phyloP scores from a whole-genome alignment of 2,329 filamentous ascomycete genomes.

The Sphaerulina musiva region DNA sequence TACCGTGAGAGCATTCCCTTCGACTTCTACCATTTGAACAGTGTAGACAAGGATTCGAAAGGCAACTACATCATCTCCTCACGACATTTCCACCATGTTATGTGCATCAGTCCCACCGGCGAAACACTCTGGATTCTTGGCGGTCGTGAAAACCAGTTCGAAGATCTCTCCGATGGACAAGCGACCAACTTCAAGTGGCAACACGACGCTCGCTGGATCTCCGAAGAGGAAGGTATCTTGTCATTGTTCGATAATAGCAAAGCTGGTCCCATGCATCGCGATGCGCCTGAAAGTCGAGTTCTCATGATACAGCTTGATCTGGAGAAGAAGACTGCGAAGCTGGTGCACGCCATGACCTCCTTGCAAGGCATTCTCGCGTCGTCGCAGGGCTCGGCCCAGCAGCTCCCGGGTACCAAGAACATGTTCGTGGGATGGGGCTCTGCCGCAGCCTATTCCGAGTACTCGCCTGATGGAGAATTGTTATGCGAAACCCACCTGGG shows the following conservation, averaged over 20 bases:
- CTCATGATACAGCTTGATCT: conserved; percentile 37
- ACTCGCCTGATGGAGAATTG: conserved; percentile 35
- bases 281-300: conserved; percentile 35
- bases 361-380: conserved; percentile 39
- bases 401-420: conserved; percentile 41
- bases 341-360: conserved; percentile 42
- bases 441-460: conserved; percentile 47
- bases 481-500: conserved; percentile 42
- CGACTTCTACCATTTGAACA: conserved; percentile 51
- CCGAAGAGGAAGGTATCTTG: conserved; percentile 29
- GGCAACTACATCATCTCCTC: conserved; percentile 47
- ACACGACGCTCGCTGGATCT: conserved; percentile 47
- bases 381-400: conserved; percentile 49
- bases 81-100: conserved; percentile 39
- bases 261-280: conserved; percentile 40
- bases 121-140: conserved; percentile 48
- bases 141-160: conserved; percentile 42
- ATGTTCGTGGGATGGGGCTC: conserved; percentile 53
- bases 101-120: conserved; percentile 41
- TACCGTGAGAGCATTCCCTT: conserved; percentile 32
- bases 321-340: conserved; percentile 39
- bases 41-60: conserved; percentile 43
- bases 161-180: conserved; percentile 37
- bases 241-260: conserved; percentile 47
- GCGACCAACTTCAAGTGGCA: conserved; percentile 48